Percentiles rank a stretch among this genome's conserved stretches.
Conservation (phyloP, 2,329 filamentous ascomycete genomes). For the Mariannaea elegans region DNA sequence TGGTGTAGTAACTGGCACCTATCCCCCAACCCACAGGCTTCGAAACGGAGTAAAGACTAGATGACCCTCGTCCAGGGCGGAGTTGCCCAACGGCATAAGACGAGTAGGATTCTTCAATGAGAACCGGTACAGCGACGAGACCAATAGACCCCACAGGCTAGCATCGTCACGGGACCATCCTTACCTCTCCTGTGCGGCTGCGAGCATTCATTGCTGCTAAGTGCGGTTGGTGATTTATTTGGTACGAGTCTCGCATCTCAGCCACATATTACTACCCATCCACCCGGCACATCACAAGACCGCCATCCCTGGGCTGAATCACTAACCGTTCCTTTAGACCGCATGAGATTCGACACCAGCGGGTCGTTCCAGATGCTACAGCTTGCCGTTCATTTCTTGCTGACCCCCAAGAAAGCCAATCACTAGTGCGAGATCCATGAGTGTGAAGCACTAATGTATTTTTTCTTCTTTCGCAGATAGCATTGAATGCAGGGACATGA, state of each 20-base stretch:
- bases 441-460: too few species aligned
- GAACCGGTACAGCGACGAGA: background rate
- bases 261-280: background rate
- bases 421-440: too few species aligned
- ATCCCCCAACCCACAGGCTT: background rate
- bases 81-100: background rate
- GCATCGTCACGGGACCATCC: slow-evolving; percentile 35
- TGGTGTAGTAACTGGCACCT: background rate
- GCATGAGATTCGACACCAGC: slow-evolving; percentile 6
- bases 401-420: slow-evolving; percentile 12
- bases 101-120: background rate
- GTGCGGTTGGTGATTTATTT: too few species aligned
- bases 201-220: too few species aligned
- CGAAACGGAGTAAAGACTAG: background rate
- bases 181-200: too few species aligned
- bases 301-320: slow-evolving; percentile 2
- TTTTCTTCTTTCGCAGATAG: too few species aligned
- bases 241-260: background rate
- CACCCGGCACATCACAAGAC: slow-evolving; percentile 11
- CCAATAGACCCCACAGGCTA: slow-evolving; percentile 32
- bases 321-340: background rate
- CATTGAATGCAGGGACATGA: background rate
- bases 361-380: slow-evolving; percentile 6
- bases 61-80: background rate
- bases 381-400: slow-evolving; percentile 7